A percentile compares a stretch with the other conserved stretches of the same genome.
These are phyloP conservation scores for Coprinopsis cinerea DNA, from an alignment of 768 basidiomycete genomes.

Conservation along the genomic window DNA sequence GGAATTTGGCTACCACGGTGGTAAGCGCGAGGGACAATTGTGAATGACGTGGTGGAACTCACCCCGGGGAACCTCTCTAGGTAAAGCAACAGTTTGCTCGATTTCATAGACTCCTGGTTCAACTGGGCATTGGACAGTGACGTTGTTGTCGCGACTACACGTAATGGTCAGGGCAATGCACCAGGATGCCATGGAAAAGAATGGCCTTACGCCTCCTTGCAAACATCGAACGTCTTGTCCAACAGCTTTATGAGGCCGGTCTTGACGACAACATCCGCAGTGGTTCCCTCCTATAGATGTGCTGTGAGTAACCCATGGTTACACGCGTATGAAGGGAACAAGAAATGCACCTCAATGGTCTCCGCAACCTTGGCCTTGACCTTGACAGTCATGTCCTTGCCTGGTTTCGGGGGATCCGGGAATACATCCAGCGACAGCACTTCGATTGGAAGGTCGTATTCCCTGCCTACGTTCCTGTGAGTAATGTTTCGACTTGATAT, in stretches of 20 bases:
- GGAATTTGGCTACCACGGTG: constrained; percentile 69
- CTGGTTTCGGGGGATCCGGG: constrained; percentile 89
- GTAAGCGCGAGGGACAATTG: constrained; percentile 5
- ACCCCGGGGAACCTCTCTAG: constrained; percentile 88
- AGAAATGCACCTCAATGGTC: constrained; percentile 54
- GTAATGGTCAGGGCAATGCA: constrained; percentile 5
- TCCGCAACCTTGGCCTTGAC: constrained; percentile 57
- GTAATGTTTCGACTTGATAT: not conserved
- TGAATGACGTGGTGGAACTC: constrained; percentile 11
- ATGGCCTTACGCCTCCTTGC: constrained; percentile 94
- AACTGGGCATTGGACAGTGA: constrained; percentile 81
- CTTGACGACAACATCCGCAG: constrained; percentile 86
- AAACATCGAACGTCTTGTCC: constrained; percentile 78
- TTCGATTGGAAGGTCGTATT: constrained; percentile 40
- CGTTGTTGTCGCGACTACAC: constrained; percentile 65
- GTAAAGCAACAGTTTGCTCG: constrained; percentile 77
- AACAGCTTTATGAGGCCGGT: constrained; percentile 92
- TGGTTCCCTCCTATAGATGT: constrained; percentile 90
- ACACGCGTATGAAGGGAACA: no score
- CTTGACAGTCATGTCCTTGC: constrained; percentile 80
- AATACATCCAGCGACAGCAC: constrained; percentile 65
- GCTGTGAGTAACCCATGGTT: no score
- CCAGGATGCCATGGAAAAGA: constrained; percentile 15
- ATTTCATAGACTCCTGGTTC: constrained; percentile 65
- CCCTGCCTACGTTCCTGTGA: constrained; percentile 33